Conservation (phyloP, 2,329 filamentous ascomycete species). For the Fusarium redolens region DNA sequence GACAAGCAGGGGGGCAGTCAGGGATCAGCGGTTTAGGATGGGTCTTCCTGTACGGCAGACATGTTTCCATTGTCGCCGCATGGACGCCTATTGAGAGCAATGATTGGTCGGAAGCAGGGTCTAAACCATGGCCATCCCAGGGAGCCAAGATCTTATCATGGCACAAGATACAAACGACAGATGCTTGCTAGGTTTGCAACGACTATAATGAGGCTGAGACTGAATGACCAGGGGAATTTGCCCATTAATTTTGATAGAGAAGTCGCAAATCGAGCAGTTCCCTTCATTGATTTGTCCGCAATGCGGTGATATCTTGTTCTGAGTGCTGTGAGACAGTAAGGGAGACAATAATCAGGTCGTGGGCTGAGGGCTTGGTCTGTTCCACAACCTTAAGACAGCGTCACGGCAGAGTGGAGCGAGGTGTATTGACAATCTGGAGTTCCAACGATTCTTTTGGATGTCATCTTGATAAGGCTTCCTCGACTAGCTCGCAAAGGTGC, state of each 20-base stretch:
- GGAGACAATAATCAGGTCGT: conserved; percentile 17
- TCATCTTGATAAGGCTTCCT: conserved; percentile 18
- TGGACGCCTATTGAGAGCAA: conserved; percentile 22
- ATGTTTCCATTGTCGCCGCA: conserved; percentile 48
- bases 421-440: conserved; percentile 14
- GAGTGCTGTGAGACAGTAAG: background rate
- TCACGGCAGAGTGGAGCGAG: conserved; percentile 28
- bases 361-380: conserved; percentile 28
- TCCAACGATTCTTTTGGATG: conserved; percentile 8
- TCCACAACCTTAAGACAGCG: conserved; percentile 24
- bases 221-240: background rate
- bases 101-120: conserved; percentile 41
- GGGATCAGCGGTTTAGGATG: conserved; percentile 42
- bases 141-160: conserved; percentile 31
- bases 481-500: conserved; percentile 6
- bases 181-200: background rate
- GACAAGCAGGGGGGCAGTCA: conserved; percentile 39
- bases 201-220: conserved; percentile 10
- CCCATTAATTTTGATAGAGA: background rate
- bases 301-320: background rate
- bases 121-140: conserved; percentile 29
- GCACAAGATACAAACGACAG: conserved; percentile 25
- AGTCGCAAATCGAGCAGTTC: background rate
- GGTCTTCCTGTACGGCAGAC: conserved; percentile 45
- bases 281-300: background rate